Evolutionary conservation across 2,329 filamentous ascomycete species (phyloP), one percentile per base, ranked within the genome.

Genomic region (Thielaviopsis cerberus): DNA sequence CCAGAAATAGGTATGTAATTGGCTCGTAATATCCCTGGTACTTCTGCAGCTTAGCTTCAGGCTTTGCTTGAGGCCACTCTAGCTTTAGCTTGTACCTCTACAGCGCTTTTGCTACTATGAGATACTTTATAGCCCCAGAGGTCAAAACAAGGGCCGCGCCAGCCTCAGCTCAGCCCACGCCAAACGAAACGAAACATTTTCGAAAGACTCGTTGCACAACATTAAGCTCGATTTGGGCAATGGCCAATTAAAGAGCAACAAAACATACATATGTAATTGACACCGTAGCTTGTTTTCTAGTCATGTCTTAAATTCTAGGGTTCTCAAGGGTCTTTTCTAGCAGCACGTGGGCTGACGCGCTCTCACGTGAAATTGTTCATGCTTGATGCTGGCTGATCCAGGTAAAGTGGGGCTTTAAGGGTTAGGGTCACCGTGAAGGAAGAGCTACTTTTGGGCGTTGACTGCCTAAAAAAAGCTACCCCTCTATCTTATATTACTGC

Each of bases 11-110:
- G 27, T n/a, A n/a, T n/a, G n/a, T 11, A 30, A 30, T 30, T 30
- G 27, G 27, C 27, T 30, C 27, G 27, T 30, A 30, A n/a, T n/a
- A n/a, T n/a, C n/a, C n/a, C n/a, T n/a, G n/a, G n/a, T n/a, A n/a
- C n/a, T n/a, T n/a, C n/a, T n/a, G n/a, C n/a, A n/a, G n/a, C n/a
- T n/a, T n/a, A n/a, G n/a, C n/a, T n/a, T n/a, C n/a, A n/a, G n/a
- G n/a, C n/a, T n/a, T n/a, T n/a, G n/a, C 54, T 50, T 55, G 41
- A 55, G 54, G 54, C 54, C 54, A 55, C 54, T 50, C 37, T 55
- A 55, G 54, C 54, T 26, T 50, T 24, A 37, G n/a, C 15, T 54
- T 25, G 30, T 25, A 30, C 26, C 26, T 17, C 5, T 17, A 1
- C 17, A 15, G 20, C 25, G 6, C 17, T n/a, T 53, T 52, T 45